These are phyloP conservation scores for Brassica balearica DNA, from an alignment of 441 rosid species.

Conservation along the genomic window DNA sequence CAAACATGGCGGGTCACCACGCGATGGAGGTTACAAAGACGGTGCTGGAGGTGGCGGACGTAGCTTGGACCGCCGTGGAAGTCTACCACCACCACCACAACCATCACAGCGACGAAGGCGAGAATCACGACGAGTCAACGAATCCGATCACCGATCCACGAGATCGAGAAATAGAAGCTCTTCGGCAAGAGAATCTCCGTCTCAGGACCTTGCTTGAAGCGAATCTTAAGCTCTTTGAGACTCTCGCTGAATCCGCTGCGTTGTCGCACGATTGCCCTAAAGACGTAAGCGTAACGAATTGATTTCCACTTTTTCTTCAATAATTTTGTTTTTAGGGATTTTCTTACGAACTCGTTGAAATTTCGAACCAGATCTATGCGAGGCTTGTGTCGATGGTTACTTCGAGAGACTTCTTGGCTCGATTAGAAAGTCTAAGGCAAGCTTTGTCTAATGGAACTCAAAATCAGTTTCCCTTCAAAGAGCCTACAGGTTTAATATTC, in stretches of 20 bases:
- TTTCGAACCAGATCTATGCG: slow-evolving; percentile 57
- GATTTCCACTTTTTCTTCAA: neutral
- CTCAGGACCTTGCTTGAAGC: slow-evolving; percentile 67
- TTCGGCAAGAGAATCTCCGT: slow-evolving; percentile 68
- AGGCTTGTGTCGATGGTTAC: slow-evolving; percentile 71
- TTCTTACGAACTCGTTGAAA: neutral
- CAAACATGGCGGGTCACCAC: slow-evolving; percentile 61
- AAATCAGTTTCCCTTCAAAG: slow-evolving; percentile 79
- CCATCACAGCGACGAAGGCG: slow-evolving; percentile 46
- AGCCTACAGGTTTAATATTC: slow-evolving; percentile 67
- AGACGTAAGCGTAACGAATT: slow-evolving; percentile 56
- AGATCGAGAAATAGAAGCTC: slow-evolving; percentile 46
- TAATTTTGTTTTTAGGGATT: neutral
- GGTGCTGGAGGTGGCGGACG: slow-evolving; percentile 90
- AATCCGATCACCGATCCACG: slow-evolving; percentile 29
- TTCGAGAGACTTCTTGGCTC: slow-evolving; percentile 69
- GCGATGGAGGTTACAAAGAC: slow-evolving; percentile 93
- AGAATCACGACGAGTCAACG: slow-evolving; percentile 39
- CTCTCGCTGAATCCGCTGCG: slow-evolving; percentile 74
- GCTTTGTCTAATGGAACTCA: slow-evolving; percentile 53
- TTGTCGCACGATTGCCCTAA: slow-evolving; percentile 74
- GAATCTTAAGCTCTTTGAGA: slow-evolving; percentile 76
- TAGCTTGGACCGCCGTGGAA: slow-evolving; percentile 88
- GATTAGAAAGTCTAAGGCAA: slow-evolving; percentile 57
- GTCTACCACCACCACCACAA: slow-evolving; percentile 59